Conservation (phyloP, 306 rosid species). For the Cucurbita pepo region DNA sequence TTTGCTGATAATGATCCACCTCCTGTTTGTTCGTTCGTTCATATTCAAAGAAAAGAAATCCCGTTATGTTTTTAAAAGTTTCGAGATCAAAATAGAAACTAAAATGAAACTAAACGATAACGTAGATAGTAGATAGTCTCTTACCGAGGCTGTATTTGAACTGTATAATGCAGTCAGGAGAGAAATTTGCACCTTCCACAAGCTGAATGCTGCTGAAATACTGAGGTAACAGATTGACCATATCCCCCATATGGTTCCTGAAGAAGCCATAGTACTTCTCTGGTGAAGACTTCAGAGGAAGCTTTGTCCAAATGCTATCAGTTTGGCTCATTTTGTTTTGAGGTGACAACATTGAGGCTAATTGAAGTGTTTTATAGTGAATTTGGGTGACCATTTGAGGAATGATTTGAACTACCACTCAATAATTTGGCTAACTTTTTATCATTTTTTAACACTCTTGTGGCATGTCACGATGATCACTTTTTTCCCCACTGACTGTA, state of each 20-base stretch:
- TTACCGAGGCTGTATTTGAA: neutral
- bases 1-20: neutral
- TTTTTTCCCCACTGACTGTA: too few relatives aligned
- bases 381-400: neutral
- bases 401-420: neutral
- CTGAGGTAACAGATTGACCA: slow-evolving; percentile 10
- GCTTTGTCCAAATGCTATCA: slow-evolving; percentile 7
- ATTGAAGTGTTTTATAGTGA: neutral
- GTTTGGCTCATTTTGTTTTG: neutral
- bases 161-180: neutral
- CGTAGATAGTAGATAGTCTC: neutral
- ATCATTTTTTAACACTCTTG: too few relatives aligned
- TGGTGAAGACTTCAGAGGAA: slow-evolving; percentile 4
- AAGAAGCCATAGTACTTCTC: slow-evolving; percentile 12
- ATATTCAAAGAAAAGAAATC: too few relatives aligned
- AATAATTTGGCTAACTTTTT: neutral
- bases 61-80: too few relatives aligned
- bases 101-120: too few relatives aligned
- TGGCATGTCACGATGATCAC: too few relatives aligned
- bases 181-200: neutral
- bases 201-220: slow-evolving; percentile 1
- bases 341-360: neutral
- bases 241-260: slow-evolving; percentile 3
- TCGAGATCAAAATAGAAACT: too few relatives aligned
- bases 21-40: neutral